phyloP scores from a whole-genome alignment of 257 asterid genomes.

The Lycium ferocissimum region DNA sequence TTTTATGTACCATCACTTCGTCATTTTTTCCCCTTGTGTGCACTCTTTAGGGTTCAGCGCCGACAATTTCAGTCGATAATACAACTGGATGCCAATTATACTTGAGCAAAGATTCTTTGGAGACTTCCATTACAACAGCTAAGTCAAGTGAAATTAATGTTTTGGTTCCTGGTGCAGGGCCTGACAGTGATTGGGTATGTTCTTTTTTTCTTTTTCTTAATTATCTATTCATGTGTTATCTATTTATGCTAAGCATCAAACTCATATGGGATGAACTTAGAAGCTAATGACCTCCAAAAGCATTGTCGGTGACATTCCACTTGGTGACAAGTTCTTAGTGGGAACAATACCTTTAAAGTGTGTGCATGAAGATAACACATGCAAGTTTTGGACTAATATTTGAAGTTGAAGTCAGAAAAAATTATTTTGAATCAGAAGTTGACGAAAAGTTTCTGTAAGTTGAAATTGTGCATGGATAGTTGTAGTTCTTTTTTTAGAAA shows the following conservation, averaged over 20 bases:
- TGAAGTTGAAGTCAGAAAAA: neutral
- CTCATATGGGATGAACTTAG: constrained; percentile 15
- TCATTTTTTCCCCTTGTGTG: constrained; percentile 13
- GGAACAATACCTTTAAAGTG: neutral
- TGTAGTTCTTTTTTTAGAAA: neutral
- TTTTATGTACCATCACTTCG: neutral
- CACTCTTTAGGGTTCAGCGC: constrained; percentile 77
- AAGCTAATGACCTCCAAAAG: neutral
- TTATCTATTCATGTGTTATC: neutral
- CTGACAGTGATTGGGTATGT: constrained; percentile 91
- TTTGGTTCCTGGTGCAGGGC: constrained; percentile 79
- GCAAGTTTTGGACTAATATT: constrained; percentile 13
- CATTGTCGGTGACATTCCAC: neutral
- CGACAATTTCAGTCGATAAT: constrained; percentile 92
- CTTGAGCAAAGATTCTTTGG: constrained; percentile 86
- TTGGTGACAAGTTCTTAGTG: neutral
- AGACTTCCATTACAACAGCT: constrained; percentile 87
- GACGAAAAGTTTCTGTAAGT: neutral
- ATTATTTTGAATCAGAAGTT: neutral
- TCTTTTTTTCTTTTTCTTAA: neutral
- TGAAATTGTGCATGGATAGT: neutral
- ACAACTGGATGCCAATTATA: constrained; percentile 95
- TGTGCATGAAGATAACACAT: constrained; percentile 16
- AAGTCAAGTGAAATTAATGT: constrained; percentile 94
- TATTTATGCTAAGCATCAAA: neutral